These are phyloP conservation scores for Fonsecaea monophora DNA, from an alignment of 2,329 filamentous ascomycete species.

Conservation along the genomic window DNA sequence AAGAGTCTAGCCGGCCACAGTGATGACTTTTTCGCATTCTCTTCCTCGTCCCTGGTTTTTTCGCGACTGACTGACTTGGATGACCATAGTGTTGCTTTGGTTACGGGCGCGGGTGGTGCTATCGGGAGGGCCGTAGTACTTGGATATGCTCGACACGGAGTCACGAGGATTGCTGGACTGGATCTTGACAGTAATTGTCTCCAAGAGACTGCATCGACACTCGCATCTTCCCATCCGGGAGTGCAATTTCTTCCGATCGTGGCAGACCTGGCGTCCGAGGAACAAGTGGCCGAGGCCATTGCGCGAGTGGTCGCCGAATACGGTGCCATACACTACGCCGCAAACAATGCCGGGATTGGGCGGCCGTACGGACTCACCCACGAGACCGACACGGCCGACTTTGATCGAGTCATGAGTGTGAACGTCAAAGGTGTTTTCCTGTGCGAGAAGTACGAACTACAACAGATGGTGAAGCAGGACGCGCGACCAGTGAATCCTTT, in stretches of 20 bases:
- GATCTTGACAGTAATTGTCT: conserved; percentile 16
- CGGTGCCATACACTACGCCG: conserved; percentile 45
- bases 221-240: not conserved
- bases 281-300: conserved; percentile 59
- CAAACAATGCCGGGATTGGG: conserved; percentile 42
- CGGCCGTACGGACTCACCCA: conserved; percentile 44
- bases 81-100: conserved; percentile 16
- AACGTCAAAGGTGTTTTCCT: conserved; percentile 55
- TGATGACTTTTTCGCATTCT: not conserved
- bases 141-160: conserved; percentile 20
- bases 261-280: conserved; percentile 58
- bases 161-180: conserved; percentile 16
- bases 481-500: conserved; percentile 47
- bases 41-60: no score
- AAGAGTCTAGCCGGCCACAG: no score
- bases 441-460: conserved; percentile 49
- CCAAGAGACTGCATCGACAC: conserved; percentile 5
- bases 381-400: conserved; percentile 53
- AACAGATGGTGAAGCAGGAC: conserved; percentile 55
- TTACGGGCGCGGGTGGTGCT: conserved; percentile 23
- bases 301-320: conserved; percentile 64
- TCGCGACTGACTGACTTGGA: no score
- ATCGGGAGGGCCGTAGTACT: conserved; percentile 25
- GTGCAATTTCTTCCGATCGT: conserved; percentile 50
- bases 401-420: conserved; percentile 51